Evolutionary conservation across 78 protist species (phyloP).

Genomic region (Guillardia theta): DNA sequence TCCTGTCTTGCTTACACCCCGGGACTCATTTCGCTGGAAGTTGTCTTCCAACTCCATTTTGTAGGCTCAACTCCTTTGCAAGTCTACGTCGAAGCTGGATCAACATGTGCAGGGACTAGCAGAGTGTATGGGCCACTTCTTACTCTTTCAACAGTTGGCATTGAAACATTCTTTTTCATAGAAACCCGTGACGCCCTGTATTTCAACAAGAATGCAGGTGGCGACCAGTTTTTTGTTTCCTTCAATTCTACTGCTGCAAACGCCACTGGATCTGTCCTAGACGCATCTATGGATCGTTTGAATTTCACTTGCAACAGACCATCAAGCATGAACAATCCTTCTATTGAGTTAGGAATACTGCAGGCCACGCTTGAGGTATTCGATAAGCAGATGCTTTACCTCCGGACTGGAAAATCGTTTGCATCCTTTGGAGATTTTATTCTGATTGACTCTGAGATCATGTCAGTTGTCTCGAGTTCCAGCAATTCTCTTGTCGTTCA

Average conservation of each 20-base stretch:
- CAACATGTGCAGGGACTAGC: not conserved
- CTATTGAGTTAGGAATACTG: not conserved
- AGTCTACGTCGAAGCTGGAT: not conserved
- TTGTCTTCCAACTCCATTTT: not conserved
- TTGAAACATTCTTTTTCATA: not conserved
- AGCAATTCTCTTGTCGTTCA: not conserved
- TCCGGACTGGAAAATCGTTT: too few relatives aligned
- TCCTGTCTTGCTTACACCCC: too few relatives aligned
- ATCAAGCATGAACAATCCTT: not conserved
- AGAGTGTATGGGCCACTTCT: not conserved
- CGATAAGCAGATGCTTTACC: not conserved
- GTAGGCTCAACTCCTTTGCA: not conserved
- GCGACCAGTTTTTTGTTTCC: not conserved
- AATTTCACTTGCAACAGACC: not conserved
- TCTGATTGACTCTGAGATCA: not conserved
- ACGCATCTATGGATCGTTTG: too few relatives aligned
- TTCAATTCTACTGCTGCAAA: not conserved
- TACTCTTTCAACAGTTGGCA: not conserved
- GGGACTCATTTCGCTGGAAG: not conserved
- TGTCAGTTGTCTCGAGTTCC: not conserved
- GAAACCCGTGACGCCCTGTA: not conserved
- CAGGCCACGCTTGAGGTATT: not conserved
- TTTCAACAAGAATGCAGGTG: not conserved
- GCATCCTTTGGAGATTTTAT: not conserved
- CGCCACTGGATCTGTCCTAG: not conserved